A percentile compares a stretch with the other conserved stretches of the same genome.
phyloP scores from a whole-genome alignment of 805 yeast genomes.

The Zygoascus tannicola region DNA sequence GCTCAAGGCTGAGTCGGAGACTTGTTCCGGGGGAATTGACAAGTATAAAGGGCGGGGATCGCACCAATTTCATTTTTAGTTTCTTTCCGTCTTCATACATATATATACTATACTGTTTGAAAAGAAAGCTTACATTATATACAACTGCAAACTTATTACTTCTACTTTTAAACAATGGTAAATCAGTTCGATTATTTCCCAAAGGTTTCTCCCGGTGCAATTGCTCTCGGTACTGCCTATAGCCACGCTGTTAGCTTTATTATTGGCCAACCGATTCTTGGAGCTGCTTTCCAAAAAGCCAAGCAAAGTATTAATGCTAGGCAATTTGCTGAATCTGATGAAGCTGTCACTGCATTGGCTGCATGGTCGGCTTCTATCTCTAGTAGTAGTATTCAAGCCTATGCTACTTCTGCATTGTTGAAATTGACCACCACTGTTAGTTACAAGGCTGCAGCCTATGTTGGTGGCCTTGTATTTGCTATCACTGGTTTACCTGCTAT shows the following conservation, averaged over 20 bases:
- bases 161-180: conserved; percentile 5
- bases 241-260: conserved; percentile 29
- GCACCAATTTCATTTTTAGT: not conserved
- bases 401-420: conserved; percentile 33
- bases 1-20: not conserved
- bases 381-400: conserved; percentile 32
- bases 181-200: conserved; percentile 8
- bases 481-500: conserved; percentile 29
- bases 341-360: conserved; percentile 30
- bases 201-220: conserved; percentile 18
- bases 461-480: conserved; percentile 32
- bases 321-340: conserved; percentile 29
- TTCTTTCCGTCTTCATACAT: no score
- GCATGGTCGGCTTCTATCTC: conserved; percentile 28
- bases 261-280: conserved; percentile 31
- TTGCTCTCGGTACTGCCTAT: conserved; percentile 34
- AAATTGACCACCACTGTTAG: conserved; percentile 31
- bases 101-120: no score
- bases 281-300: conserved; percentile 32
- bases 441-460: conserved; percentile 32
- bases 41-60: not conserved
- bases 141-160: no score
- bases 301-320: conserved; percentile 26
- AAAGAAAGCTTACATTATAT: no score
- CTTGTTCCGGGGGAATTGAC: no score